phyloP scores from a whole-genome alignment of 1,284 basidiomycete genomes.

The Cystobasidium slooffiae region DNA sequence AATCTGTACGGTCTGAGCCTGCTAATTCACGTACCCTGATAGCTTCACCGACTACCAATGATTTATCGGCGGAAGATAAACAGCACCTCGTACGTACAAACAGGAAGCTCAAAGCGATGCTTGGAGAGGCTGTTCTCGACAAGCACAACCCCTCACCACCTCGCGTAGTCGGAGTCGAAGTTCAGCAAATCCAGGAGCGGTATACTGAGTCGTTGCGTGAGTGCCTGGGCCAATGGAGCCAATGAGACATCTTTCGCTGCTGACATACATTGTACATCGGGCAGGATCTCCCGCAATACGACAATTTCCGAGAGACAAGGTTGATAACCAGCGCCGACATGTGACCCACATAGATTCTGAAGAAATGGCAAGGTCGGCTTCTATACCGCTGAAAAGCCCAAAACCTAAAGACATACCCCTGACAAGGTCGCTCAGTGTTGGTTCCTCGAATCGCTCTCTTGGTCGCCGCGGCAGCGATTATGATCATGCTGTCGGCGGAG shows the following conservation, averaged over 20 bases:
- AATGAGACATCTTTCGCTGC: no score
- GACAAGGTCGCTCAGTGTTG: slow-evolving; percentile 1
- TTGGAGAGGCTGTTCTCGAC: slow-evolving; percentile 3
- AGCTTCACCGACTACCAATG: slow-evolving; percentile 10
- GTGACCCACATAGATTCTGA: background rate
- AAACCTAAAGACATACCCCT: background rate
- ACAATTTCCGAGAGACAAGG: no score
- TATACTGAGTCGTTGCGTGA: no score
- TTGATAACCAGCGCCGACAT: no score
- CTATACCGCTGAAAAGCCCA: background rate
- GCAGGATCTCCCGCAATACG: no score
- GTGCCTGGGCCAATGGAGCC: no score
- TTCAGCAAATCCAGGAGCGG: background rate
- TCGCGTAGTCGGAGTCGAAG: background rate
- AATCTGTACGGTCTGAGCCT: background rate
- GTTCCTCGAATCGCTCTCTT: background rate
- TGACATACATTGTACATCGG: no score
- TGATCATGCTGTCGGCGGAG: background rate
- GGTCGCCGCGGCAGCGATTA: background rate
- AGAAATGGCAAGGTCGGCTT: background rate
- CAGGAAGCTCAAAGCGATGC: slow-evolving; percentile 29
- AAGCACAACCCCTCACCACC: background rate
- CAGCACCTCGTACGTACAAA: slow-evolving; percentile 27
- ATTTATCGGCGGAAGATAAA: slow-evolving; percentile 20
- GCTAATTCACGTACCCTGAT: background rate